These are phyloP conservation scores for Sugiyamaella boreocaroliniensis DNA, from an alignment of 805 yeast genomes.

Conservation along the genomic window DNA sequence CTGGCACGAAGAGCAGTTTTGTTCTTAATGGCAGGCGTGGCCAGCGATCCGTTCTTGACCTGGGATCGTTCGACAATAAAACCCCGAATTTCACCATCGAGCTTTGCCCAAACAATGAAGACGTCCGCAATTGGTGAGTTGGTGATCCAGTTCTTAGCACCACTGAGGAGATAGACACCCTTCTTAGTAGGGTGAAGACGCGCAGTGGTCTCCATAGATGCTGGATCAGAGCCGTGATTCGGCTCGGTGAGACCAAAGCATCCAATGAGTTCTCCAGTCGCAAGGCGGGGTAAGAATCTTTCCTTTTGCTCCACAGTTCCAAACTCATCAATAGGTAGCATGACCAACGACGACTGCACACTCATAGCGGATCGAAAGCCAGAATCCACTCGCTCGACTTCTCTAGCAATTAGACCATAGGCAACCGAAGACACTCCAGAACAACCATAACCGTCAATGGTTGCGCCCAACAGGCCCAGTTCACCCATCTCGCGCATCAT, in stretches of 20 bases:
- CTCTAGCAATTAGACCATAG: slow-evolving; percentile 39
- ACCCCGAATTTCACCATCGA: slow-evolving; percentile 39
- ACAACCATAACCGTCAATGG: slow-evolving; percentile 39
- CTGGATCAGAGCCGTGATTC: slow-evolving; percentile 57
- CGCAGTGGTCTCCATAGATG: slow-evolving; percentile 51
- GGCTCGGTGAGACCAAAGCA: slow-evolving; percentile 63
- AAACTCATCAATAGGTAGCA: slow-evolving; percentile 37
- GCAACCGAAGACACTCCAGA: slow-evolving; percentile 39
- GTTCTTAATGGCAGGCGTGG: slow-evolving; percentile 36
- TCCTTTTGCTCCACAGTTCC: slow-evolving; percentile 39
- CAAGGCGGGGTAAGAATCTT: slow-evolving; percentile 35
- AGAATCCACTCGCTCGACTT: slow-evolving; percentile 40
- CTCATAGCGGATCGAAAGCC: slow-evolving; percentile 40
- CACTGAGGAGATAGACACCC: slow-evolving; percentile 36
- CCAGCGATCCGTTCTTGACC: slow-evolving; percentile 25
- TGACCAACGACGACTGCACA: slow-evolving; percentile 41
- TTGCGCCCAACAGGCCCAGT: slow-evolving; percentile 37
- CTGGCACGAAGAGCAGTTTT: slow-evolving; percentile 37
- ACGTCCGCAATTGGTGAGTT: slow-evolving; percentile 42
- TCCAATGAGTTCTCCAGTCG: slow-evolving; percentile 42
- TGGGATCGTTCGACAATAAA: slow-evolving; percentile 35
- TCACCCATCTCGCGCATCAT: slow-evolving; percentile 38
- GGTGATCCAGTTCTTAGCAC: slow-evolving; percentile 41
- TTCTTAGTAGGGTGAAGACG: slow-evolving; percentile 36
- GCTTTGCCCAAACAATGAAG: slow-evolving; percentile 38